A percentile compares a stretch with the other conserved stretches of the same genome.
Evolutionary conservation across 495 filamentous ascomycete species (phyloP).

Genomic region (Daldinia bambusicola): DNA sequence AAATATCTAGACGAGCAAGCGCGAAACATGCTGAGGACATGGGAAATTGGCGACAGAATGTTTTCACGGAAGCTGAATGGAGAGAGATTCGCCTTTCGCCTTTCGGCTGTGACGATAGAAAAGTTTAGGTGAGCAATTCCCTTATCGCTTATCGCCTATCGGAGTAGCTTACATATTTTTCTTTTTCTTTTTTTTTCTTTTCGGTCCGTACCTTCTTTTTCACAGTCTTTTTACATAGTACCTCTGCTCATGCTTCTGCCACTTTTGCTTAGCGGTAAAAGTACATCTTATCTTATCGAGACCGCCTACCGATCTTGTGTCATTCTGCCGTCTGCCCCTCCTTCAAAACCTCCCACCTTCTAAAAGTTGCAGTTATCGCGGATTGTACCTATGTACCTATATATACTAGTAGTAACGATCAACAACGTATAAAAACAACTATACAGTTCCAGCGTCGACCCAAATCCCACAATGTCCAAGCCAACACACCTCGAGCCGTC

Average conservation of each 20-base stretch:
- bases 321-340: conserved; percentile 26
- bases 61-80: not conserved
- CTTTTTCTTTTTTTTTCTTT: no score
- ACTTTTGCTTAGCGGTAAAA: not conserved
- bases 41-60: conserved; percentile 6
- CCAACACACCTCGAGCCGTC: conserved; percentile 68
- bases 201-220: not conserved
- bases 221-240: no score
- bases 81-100: not conserved
- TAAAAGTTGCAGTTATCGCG: conserved; percentile 5
- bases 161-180: no score
- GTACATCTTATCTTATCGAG: not conserved
- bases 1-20: conserved; percentile 39
- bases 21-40: conserved; percentile 46
- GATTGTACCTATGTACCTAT: not conserved
- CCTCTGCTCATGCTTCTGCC: no score
- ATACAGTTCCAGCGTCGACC: no score
- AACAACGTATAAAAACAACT: no score
- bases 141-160: conserved; percentile 29
- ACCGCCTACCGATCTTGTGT: conserved; percentile 19
- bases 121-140: conserved; percentile 22
- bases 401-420: no score
- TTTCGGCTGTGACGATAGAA: conserved; percentile 34
- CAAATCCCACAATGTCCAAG: conserved; percentile 36
- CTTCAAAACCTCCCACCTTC: conserved; percentile 12